These are phyloP conservation scores for Aspergillus aculeatinus DNA, from an alignment of 2,329 filamentous ascomycete genomes.

Conservation along the genomic window DNA sequence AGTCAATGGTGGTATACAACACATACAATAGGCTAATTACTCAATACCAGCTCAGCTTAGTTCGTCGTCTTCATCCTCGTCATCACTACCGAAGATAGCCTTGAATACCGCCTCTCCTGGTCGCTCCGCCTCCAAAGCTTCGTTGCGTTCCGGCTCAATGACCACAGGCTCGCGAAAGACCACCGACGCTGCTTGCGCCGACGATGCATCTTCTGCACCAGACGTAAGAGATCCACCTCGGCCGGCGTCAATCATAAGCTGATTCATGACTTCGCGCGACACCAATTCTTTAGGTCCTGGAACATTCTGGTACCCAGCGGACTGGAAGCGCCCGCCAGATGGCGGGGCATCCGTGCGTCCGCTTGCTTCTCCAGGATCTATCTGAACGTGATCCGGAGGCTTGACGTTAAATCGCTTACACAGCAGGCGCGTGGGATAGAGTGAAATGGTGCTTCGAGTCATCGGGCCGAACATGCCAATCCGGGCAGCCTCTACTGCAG, in stretches of 20 bases:
- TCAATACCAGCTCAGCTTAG: slow-evolving; percentile 6
- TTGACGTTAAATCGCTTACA: slow-evolving; percentile 94
- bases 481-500: slow-evolving; percentile 80
- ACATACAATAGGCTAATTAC: not conserved
- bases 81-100: slow-evolving; percentile 89
- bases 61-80: slow-evolving; percentile 59
- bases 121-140: slow-evolving; percentile 70
- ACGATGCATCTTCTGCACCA: slow-evolving; percentile 11
- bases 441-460: slow-evolving; percentile 70
- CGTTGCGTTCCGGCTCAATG: slow-evolving; percentile 73
- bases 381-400: slow-evolving; percentile 67
- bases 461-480: slow-evolving; percentile 90
- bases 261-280: slow-evolving; percentile 55
- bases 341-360: slow-evolving; percentile 31
- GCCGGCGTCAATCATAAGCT: slow-evolving; percentile 52
- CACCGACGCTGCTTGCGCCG: slow-evolving; percentile 13
- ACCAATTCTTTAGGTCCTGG: slow-evolving; percentile 49
- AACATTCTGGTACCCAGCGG: slow-evolving; percentile 33
- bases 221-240: slow-evolving; percentile 18
- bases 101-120: slow-evolving; percentile 81
- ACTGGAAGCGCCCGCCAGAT: slow-evolving; percentile 30
- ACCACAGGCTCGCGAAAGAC: slow-evolving; percentile 28
- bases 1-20: not conserved
- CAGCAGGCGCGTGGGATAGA: slow-evolving; percentile 78
- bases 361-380: slow-evolving; percentile 47